These are phyloP conservation scores for Aquilaria malaccensis DNA, from an alignment of 345 rosid species.

Conservation along the genomic window DNA sequence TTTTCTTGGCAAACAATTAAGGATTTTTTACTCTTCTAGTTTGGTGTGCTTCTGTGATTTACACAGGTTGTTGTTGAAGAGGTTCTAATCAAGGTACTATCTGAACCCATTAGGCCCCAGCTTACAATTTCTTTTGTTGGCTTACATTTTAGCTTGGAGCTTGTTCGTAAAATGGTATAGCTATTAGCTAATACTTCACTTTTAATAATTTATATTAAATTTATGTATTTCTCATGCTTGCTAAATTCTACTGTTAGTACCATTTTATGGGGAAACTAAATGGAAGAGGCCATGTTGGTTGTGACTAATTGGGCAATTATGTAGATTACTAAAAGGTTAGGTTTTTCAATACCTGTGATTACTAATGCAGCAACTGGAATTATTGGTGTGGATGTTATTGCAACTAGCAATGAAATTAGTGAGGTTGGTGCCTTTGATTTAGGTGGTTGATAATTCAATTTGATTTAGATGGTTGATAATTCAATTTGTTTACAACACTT, in stretches of 20 bases:
- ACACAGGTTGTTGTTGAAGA: too few species aligned
- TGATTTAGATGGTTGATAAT: not conserved
- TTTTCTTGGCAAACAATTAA: too few species aligned
- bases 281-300: too few species aligned
- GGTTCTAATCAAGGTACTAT: too few species aligned
- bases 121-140: conserved; percentile 17
- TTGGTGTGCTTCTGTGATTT: too few species aligned
- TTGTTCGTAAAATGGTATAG: conserved; percentile 19
- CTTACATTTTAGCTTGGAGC: conserved; percentile 15
- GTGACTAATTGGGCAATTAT: not conserved
- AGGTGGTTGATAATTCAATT: not conserved
- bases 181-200: not conserved
- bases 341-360: conserved; percentile 17
- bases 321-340: conserved; percentile 18
- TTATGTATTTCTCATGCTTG: not conserved
- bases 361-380: conserved; percentile 22
- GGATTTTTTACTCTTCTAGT: too few species aligned
- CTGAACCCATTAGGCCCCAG: too few species aligned
- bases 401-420: conserved; percentile 4
- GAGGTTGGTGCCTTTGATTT: conserved; percentile 14
- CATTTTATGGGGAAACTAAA: too few species aligned
- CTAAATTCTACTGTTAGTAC: not conserved
- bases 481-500: not conserved
- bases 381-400: conserved; percentile 21
- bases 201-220: not conserved